Conservation (phyloP, 1,284 basidiomycete species). For the Trichosporon ovoides region DNA sequence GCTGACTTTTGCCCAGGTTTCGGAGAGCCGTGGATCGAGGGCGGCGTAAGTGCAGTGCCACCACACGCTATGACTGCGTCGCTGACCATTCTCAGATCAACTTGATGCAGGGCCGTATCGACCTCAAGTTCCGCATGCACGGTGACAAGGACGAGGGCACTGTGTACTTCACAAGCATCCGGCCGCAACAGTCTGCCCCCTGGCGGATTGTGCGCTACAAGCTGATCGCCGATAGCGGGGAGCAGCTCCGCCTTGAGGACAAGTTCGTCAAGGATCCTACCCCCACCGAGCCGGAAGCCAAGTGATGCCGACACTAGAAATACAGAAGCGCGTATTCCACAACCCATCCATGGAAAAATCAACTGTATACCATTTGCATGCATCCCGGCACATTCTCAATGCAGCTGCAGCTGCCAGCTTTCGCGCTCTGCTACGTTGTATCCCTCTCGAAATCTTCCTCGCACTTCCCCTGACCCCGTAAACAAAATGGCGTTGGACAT, state of each 20-base stretch:
- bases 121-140: constrained; percentile 45
- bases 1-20: constrained; percentile 31
- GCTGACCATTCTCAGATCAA: constrained; percentile 33
- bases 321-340: neutral
- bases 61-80: neutral
- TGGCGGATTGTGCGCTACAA: constrained; percentile 50
- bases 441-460: too few species aligned
- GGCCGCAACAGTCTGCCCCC: constrained; percentile 41
- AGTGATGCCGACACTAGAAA: neutral
- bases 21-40: constrained; percentile 48
- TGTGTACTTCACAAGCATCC: constrained; percentile 49
- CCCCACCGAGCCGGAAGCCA: constrained; percentile 1
- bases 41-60: constrained; percentile 31
- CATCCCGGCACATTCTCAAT: neutral
- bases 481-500: neutral
- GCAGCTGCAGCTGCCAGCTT: too few species aligned
- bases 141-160: constrained; percentile 44
- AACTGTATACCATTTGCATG: constrained; percentile 4
- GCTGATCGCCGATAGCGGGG: constrained; percentile 44
- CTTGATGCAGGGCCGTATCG: constrained; percentile 48
- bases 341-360: neutral
- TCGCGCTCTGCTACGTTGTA: too few species aligned
- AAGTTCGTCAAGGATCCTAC: constrained; percentile 12
- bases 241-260: constrained; percentile 40
- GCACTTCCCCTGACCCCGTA: too few species aligned